These are phyloP conservation scores for Blastocystis sp. DNA, from an alignment of 352 stramenopile genomes.

Conservation along the genomic window DNA sequence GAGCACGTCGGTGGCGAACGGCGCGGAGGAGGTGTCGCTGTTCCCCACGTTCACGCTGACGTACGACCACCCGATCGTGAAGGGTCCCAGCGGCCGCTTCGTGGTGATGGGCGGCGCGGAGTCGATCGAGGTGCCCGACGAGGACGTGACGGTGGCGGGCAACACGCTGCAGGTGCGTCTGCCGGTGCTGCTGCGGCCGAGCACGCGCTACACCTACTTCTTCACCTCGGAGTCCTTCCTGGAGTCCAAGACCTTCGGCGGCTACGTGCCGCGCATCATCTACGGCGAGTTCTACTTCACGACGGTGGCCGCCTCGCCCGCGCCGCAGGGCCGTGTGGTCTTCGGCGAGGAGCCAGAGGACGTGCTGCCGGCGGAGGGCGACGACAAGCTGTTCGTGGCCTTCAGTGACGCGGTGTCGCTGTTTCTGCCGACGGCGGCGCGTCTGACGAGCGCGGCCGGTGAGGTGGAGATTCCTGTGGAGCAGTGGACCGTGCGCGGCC, in stretches of 20 bases:
- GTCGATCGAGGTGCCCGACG: neutral
- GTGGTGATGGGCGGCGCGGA: neutral
- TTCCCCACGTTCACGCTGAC: neutral
- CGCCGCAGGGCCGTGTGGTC: neutral
- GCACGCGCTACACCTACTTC: neutral
- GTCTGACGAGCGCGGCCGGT: neutral
- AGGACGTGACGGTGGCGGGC: neutral
- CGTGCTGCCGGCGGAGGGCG: neutral
- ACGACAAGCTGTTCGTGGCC: neutral
- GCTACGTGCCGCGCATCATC: neutral
- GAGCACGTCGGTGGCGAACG: neutral
- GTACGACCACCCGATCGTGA: neutral
- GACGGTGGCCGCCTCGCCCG: neutral
- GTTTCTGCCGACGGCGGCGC: neutral
- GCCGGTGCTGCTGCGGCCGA: neutral
- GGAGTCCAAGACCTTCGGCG: neutral
- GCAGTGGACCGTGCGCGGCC: neutral
- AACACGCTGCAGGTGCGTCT: neutral
- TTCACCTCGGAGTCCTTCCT: neutral
- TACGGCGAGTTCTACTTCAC: conserved; percentile 10
- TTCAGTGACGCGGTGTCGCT: neutral
- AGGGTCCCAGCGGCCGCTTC: neutral
- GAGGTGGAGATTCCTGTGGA: neutral
- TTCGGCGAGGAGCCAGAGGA: neutral
- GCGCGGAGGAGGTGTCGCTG: conserved; percentile 9